A percentile compares a stretch with the other conserved stretches of the same genome.
These are phyloP conservation scores for Saturnispora serradocipensis DNA, from an alignment of 805 yeast genomes.

Conservation along the genomic window DNA sequence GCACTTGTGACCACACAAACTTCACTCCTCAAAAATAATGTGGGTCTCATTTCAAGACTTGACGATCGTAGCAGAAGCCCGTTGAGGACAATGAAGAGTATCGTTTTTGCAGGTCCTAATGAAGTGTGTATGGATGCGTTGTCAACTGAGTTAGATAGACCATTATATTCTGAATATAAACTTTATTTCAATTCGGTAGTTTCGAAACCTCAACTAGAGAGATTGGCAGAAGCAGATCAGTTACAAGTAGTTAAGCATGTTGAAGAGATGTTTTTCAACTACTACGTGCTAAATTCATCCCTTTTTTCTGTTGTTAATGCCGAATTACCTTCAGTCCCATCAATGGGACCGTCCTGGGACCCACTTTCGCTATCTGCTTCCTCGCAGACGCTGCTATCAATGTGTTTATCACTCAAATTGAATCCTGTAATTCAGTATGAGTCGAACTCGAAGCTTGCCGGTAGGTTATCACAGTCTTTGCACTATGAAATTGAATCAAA, in stretches of 20 bases:
- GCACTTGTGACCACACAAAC: conserved; percentile 90
- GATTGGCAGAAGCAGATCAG: conserved; percentile 85
- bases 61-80: conserved; percentile 52
- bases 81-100: conserved; percentile 73
- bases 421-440: conserved; percentile 80
- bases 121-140: conserved; percentile 52
- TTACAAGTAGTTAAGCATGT: conserved; percentile 69
- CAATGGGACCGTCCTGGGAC: conserved; percentile 34
- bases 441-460: conserved; percentile 52
- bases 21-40: conserved; percentile 67
- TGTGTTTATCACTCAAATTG: conserved; percentile 61
- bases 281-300: conserved; percentile 61
- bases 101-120: conserved; percentile 69
- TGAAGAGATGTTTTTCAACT: conserved; percentile 81
- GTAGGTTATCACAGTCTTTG: conserved; percentile 62
- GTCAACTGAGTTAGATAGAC: conserved; percentile 59
- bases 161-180: conserved; percentile 73
- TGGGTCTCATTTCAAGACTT: conserved; percentile 70
- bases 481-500: conserved; percentile 46
- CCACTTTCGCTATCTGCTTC: conserved; percentile 34
- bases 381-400: conserved; percentile 38
- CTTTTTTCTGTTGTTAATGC: conserved; percentile 34
- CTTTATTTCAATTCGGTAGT: conserved; percentile 71
- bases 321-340: conserved; percentile 14
- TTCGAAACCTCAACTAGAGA: conserved; percentile 69